Base-by-base conservation (phyloP, 495 filamentous ascomycete genomes). In the Neurospora africana region DNA sequence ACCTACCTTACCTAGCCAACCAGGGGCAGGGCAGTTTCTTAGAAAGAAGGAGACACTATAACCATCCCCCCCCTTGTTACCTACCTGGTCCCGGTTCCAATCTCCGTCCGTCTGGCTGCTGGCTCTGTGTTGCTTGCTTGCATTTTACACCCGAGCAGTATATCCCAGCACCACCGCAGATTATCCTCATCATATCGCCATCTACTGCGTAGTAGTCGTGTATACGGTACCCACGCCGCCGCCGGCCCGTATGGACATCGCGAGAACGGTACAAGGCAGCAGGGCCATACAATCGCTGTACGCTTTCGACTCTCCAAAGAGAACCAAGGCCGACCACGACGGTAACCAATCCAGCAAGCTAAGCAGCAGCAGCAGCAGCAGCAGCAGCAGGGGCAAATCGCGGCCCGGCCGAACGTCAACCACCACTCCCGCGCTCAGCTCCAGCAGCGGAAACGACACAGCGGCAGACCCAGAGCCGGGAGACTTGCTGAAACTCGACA, bases 391-490 rank as follows among this genome's bases (percentile, higher is more conserved):
- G 44, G 44, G 44, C 44, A 53, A 53, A n/a, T 53, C 44, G 44
- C 44, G 21, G 44, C 21, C 23, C 47, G 23, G 21, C 47, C 47
- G 47, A 11, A 58, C 47, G 47, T 58, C 21, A 58, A 58, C 11
- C 47, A 58, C 47, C 47, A 33, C 69, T 36, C 37, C 36, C 43
- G 47, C 23, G 68, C 47, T 47, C 71, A 70, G 39, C 73, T 69
- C 36, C 40, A 35, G 68, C 40, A 35, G 68, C 35, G 38, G 67
- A 68, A 67, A 70, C 74, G 74, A 75, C 72, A 68, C 72, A 74
- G 30, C 72, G 72, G 39, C 35, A 43, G 53, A 70, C 72, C 73
- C 74, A 68, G 21, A 44, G 61, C 36, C 71, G 71, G 68, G 35
- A 68, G 47, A 53, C 70, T 71, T n/a, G 37, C 65, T 67, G 70